Evolutionary conservation across 2,329 filamentous ascomycete species (phyloP).

Genomic region (Fusarium xyrophilum): DNA sequence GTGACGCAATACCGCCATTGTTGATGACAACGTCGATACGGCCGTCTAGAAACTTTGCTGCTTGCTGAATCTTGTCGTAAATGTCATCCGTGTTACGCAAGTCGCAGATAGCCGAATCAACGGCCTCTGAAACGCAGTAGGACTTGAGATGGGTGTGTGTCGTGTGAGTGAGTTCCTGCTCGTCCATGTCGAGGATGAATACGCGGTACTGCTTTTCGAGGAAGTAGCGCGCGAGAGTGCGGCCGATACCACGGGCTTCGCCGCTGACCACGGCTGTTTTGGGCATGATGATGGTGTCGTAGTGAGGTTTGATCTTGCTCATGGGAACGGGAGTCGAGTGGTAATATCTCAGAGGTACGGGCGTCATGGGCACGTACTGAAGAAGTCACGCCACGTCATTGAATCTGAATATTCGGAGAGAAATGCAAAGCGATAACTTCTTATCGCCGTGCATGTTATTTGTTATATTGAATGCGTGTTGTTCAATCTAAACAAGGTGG

Average conservation of each 20-base stretch:
- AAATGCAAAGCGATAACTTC: background rate
- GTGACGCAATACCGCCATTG: slow-evolving; percentile 11
- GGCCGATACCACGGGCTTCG: slow-evolving; percentile 9
- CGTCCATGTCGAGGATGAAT: slow-evolving; percentile 13
- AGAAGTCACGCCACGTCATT: slow-evolving; percentile 21
- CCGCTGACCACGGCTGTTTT: slow-evolving; percentile 8
- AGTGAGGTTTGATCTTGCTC: fast-evolving
- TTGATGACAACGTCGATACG: slow-evolving; percentile 11
- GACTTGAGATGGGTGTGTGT: slow-evolving; percentile 4
- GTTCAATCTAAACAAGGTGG: fast-evolving
- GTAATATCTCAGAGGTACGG: background rate
- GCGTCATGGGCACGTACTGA: slow-evolving; percentile 4
- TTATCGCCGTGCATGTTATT: background rate
- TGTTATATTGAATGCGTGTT: fast-evolving
- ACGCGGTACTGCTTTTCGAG: slow-evolving; percentile 7
- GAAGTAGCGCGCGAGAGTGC: background rate
- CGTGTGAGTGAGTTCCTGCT: slow-evolving; percentile 7
- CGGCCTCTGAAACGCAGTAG: background rate
- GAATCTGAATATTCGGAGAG: fast-evolving
- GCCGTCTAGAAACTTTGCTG: background rate
- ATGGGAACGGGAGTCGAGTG: fast-evolving
- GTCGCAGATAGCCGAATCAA: background rate
- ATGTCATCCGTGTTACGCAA: slow-evolving; percentile 5
- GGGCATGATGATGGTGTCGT: background rate
- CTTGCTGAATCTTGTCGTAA: background rate